These are phyloP conservation scores for Talaromyces sp. DNA, from an alignment of 2,329 filamentous ascomycete genomes.

Conservation along the genomic window DNA sequence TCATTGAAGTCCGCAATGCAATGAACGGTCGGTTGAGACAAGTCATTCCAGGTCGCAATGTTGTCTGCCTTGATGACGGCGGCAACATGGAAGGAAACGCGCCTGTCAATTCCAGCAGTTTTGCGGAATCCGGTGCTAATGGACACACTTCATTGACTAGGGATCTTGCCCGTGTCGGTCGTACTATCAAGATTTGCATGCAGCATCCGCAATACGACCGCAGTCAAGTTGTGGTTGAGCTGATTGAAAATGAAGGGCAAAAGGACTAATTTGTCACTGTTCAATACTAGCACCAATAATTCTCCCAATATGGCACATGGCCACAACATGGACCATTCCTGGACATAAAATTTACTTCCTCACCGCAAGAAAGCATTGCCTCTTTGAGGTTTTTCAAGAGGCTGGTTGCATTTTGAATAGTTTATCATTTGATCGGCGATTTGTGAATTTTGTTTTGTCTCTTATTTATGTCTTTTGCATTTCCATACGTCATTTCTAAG, in stretches of 20 bases:
- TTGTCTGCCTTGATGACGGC: conserved; percentile 84
- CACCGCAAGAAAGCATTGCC: neutral
- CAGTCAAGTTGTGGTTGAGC: conserved; percentile 82
- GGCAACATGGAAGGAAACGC: conserved; percentile 20
- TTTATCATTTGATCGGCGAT: neutral
- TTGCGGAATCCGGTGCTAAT: conserved; percentile 30
- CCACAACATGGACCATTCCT: neutral
- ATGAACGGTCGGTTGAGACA: conserved; percentile 91
- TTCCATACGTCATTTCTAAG: neutral
- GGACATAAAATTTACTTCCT: neutral
- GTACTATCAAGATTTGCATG: conserved; percentile 91
- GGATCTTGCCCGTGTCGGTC: conserved; percentile 38
- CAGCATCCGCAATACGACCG: conserved; percentile 82
- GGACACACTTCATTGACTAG: conserved; percentile 15
- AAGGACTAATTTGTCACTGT: conserved; percentile 44
- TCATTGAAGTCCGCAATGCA: conserved; percentile 93
- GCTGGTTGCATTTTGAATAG: neutral
- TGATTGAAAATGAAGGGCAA: conserved; percentile 86
- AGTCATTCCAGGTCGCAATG: conserved; percentile 86
- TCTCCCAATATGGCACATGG: neutral
- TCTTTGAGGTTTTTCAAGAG: neutral
- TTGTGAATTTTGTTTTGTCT: no score
- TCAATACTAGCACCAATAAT: neutral
- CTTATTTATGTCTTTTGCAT: neutral
- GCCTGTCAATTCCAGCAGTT: conserved; percentile 31